These are phyloP conservation scores for Pelargonium nanum DNA, from an alignment of 345 rosid species.

Conservation along the genomic window DNA sequence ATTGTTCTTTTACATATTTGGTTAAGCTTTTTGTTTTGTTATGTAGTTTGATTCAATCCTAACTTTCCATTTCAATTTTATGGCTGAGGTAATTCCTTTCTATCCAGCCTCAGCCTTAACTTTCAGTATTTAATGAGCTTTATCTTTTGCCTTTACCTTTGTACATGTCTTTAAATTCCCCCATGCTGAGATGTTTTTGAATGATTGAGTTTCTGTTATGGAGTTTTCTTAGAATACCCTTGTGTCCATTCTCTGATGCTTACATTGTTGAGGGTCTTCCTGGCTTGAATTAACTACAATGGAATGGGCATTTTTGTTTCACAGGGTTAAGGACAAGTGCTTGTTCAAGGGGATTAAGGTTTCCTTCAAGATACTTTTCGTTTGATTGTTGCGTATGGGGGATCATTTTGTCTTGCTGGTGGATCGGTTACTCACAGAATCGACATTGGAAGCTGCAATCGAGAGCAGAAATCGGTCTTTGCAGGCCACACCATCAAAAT, in stretches of 20 bases:
- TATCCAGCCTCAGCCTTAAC: neutral
- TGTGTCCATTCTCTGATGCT: neutral
- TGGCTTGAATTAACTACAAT: neutral
- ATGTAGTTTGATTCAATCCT: slow-evolving; percentile 3
- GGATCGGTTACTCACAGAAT: slow-evolving; percentile 77
- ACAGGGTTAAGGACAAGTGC: slow-evolving; percentile 18
- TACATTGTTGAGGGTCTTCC: neutral
- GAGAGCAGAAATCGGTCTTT: slow-evolving; percentile 51
- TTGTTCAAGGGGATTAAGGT: slow-evolving; percentile 11
- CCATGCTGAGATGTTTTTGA: slow-evolving; percentile 1
- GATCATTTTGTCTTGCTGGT: slow-evolving; percentile 89
- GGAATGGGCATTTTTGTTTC: slow-evolving; percentile 5
- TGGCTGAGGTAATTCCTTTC: neutral
- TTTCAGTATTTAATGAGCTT: neutral
- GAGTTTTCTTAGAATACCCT: neutral
- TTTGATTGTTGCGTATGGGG: slow-evolving; percentile 41
- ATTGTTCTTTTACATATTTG: neutral
- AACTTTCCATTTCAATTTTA: neutral
- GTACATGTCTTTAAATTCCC: slow-evolving; percentile 1
- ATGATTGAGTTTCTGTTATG: neutral
- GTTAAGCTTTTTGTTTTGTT: slow-evolving; percentile 10
- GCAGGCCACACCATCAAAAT: slow-evolving; percentile 25
- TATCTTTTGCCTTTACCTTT: slow-evolving; percentile 5
- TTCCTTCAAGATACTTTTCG: neutral
- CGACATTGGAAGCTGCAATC: slow-evolving; percentile 70